phyloP scores from a whole-genome alignment of 371 early-diverging fungal species.

The Cokeromyces recurvatus region DNA sequence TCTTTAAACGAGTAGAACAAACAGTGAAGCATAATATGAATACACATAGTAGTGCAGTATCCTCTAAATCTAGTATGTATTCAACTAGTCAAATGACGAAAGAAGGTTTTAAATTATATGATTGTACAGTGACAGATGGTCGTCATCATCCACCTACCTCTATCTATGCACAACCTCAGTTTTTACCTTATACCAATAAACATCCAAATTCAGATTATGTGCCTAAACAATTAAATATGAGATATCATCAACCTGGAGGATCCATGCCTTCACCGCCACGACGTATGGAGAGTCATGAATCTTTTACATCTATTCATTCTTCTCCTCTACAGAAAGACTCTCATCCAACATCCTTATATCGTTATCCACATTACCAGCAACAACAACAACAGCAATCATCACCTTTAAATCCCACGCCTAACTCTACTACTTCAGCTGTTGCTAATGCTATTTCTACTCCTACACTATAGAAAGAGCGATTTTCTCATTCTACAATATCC shows the following conservation, averaged over 20 bases:
- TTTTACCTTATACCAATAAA: constrained; percentile 35
- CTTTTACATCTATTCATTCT: constrained; percentile 5
- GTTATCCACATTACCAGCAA: not conserved
- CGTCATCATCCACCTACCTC: constrained; percentile 27
- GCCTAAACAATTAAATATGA: constrained; percentile 20
- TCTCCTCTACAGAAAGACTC: no score
- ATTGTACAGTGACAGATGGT: constrained; percentile 13
- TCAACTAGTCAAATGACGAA: not conserved
- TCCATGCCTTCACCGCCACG: constrained; percentile 3
- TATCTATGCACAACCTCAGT: constrained; percentile 40
- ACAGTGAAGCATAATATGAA: constrained; percentile 18
- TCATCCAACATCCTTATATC: no score
- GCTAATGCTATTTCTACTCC: no score
- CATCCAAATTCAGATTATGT: constrained; percentile 28
- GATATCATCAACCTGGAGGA: constrained; percentile 9
- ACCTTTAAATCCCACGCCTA: no score
- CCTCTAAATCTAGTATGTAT: constrained; percentile 11
- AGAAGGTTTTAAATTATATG: constrained; percentile 15
- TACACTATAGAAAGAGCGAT: no score
- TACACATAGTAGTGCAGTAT: not conserved
- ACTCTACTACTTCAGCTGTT: no score
- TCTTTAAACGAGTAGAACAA: constrained; percentile 39
- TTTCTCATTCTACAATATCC: no score
- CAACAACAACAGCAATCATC: not conserved
- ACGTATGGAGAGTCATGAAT: constrained; percentile 21